Evolutionary conservation across 352 stramenopile species (phyloP).

Genomic region (Phytophthora megakarya): DNA sequence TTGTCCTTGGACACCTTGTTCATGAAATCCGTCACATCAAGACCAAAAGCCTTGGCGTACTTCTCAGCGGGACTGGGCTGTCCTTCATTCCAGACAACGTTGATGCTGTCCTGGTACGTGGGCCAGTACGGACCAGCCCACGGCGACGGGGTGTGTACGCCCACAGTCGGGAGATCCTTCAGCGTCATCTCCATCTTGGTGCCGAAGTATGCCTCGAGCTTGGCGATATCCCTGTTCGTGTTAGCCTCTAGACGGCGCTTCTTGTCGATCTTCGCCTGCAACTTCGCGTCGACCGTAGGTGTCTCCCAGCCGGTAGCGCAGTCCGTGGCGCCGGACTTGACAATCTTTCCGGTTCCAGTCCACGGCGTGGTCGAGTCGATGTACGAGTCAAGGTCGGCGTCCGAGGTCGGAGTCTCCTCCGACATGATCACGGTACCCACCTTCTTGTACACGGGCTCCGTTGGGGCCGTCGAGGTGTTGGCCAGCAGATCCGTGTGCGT

Average conservation of each 20-base stretch:
- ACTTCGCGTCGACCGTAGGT: background rate
- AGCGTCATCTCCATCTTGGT: too few relatives aligned
- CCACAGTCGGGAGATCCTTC: constrained; percentile 28
- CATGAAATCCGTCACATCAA: constrained; percentile 43
- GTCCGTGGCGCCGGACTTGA: too few relatives aligned
- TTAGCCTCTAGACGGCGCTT: constrained; percentile 9
- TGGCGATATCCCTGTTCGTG: too few relatives aligned
- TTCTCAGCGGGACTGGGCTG: too few relatives aligned
- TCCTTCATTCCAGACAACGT: constrained; percentile 26
- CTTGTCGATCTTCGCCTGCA: constrained; percentile 21
- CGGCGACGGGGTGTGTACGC: constrained; percentile 23
- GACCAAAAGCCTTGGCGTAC: constrained; percentile 48
- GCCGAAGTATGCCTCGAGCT: too few relatives aligned
- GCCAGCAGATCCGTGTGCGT: constrained; percentile 21
- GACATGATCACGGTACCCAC: constrained; percentile 28
- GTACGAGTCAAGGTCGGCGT: constrained; percentile 25
- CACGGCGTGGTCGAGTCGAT: constrained; percentile 15
- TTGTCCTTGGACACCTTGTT: constrained; percentile 38
- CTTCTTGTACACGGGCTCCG: constrained; percentile 27
- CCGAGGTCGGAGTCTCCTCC: constrained; percentile 11
- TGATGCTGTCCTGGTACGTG: constrained; percentile 67
- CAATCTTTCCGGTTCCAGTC: background rate
- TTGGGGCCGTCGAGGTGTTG: constrained; percentile 20
- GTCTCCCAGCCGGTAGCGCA: constrained; percentile 31
- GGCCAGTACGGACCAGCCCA: constrained; percentile 68